Conservation (phyloP, 345 rosid genomes). For the Citrus australasica region DNA sequence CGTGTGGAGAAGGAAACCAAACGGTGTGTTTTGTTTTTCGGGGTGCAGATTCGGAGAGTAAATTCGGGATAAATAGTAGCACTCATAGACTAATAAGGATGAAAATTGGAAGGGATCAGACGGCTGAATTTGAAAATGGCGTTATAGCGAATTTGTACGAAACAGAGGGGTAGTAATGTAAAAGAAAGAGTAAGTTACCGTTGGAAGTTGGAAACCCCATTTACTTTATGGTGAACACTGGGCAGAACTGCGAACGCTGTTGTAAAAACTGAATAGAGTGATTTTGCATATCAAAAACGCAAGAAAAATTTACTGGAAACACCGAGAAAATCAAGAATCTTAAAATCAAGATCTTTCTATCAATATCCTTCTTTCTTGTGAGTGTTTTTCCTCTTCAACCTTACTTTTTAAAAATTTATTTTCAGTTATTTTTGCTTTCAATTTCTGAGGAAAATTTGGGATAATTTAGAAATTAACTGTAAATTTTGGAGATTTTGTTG, state of each 20-base stretch:
- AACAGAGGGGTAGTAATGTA: background rate
- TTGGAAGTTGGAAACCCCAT: background rate
- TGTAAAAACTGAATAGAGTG: background rate
- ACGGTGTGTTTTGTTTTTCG: too few relatives aligned
- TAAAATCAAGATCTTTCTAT: background rate
- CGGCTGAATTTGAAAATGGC: background rate
- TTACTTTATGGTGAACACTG: background rate
- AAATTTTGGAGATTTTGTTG: background rate
- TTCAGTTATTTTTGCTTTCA: background rate
- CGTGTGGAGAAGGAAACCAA: too few relatives aligned
- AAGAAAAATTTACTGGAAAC: background rate
- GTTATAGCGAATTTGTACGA: background rate
- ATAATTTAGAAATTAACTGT: background rate
- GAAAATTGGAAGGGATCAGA: background rate
- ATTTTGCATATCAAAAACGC: too few relatives aligned
- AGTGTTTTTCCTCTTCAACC: background rate
- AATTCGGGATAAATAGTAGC: too few relatives aligned
- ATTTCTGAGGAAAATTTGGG: background rate
- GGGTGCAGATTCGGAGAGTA: too few relatives aligned
- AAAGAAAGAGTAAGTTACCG: conserved; percentile 19
- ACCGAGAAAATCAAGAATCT: background rate
- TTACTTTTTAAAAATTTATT: too few relatives aligned
- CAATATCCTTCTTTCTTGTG: background rate
- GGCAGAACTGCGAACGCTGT: background rate
- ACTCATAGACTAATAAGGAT: too few relatives aligned